Evolutionary conservation across 495 filamentous ascomycete genomes (phyloP).

Genomic region (Hypomontagnella submonticulosa): DNA sequence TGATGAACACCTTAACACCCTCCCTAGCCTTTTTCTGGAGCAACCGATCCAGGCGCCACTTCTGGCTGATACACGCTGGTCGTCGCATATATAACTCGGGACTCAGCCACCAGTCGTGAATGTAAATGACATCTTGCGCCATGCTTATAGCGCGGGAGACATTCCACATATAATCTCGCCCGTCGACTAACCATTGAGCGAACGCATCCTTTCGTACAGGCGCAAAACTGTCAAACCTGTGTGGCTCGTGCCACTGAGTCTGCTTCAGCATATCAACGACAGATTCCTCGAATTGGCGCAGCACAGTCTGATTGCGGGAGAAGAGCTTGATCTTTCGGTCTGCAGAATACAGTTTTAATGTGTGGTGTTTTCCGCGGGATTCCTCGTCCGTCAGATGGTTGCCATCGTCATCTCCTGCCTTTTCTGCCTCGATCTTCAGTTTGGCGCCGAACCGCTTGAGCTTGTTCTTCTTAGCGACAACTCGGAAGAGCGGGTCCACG

Average conservation of each 20-base stretch:
- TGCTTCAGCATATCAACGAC: constrained; percentile 83
- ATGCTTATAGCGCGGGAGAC: constrained; percentile 97
- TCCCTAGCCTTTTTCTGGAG: constrained; percentile 92
- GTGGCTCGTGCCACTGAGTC: constrained; percentile 81
- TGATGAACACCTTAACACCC: constrained; percentile 98
- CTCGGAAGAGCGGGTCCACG: constrained; percentile 83
- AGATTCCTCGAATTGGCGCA: constrained; percentile 93
- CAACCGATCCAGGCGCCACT: constrained; percentile 96
- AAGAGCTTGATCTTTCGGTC: constrained; percentile 92
- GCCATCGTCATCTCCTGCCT: constrained; percentile 46
- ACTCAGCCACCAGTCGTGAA: constrained; percentile 99
- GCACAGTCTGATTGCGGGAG: constrained; percentile 87
- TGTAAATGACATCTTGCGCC: constrained; percentile 98
- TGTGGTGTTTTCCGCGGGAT: constrained; percentile 75
- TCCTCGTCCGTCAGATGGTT: constrained; percentile 66
- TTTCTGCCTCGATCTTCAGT: constrained; percentile 54
- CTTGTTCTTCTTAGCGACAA: constrained; percentile 79
- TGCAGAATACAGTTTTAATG: constrained; percentile 82
- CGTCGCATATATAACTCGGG: constrained; percentile 96
- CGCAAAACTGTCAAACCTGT: constrained; percentile 94
- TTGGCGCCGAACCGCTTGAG: constrained; percentile 71
- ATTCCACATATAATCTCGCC: constrained; percentile 99
- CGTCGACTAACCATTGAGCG: constrained; percentile 97
- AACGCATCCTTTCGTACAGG: constrained; percentile 87
- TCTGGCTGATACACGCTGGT: constrained; percentile 96